Evolutionary conservation across 768 basidiomycete genomes (phyloP), one percentile per base, ranked within the genome.

Genomic region (Royoungia palumana): DNA sequence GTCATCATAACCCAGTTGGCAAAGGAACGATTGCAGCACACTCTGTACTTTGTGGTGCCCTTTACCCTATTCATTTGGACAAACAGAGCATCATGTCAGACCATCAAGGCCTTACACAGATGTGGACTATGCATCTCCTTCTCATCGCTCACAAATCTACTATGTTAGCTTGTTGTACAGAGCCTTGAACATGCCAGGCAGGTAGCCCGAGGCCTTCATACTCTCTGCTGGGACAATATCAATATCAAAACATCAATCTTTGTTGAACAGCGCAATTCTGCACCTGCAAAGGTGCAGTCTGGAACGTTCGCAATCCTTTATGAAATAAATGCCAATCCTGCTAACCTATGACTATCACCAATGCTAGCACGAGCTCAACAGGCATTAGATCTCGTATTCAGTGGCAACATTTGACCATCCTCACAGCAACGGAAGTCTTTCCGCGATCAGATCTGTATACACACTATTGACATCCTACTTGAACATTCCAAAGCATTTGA

Each of bases 271-370:
- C 42, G 49, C 0, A 46, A 51, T 0, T 56, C 58, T 24, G 54
- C 57, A 3, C 58, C 59, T 13, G 58, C 50, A 30, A 73, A 71
- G 49, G 71, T 71, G 7, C 66, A 69, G 36, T 70, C 68, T 3
- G 69, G 71, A 1, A 72, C 70, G 2, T 25, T 25, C 8, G 24
- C 24, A 25, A 25, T 25, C 24, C 24, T 25, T 8, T 25, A 25
- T 25, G 24, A 25, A 25, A 25, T 25, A 5, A 25, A 25, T 25
- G 24, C 24, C 4, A 25, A 25, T 8, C 24, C 24, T 25, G 8
- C 24, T 8, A 8, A 25, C 24, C 4, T 25, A 8, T 5, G 8
- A 25, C 24, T 25, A 4, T 25, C 8, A 5, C 24, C 24, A 25
- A 25, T 25, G 24, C 24, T 25, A 8, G 24, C 4, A 25, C 4